Base-by-base conservation (phyloP, 2,329 filamentous ascomycete genomes). In the Fusarium sp. region DNA sequence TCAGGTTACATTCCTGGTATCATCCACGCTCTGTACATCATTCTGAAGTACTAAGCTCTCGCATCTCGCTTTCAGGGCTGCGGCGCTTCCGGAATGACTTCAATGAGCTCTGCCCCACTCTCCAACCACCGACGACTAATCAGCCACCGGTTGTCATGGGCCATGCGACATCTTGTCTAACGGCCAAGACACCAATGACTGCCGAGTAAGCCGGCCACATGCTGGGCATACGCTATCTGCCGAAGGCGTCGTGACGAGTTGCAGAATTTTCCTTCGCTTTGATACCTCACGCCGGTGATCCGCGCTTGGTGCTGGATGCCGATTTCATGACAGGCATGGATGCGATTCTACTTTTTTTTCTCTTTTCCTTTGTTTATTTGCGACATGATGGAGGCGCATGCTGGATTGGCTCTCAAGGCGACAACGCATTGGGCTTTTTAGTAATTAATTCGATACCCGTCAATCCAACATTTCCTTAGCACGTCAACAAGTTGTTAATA, bases 1-100 rank as follows among this genome's bases (percentile, higher is more conserved):
- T 36, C 53, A 85, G 83, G 83, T 78, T 86, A 86, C 79, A 87
- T 95, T 76, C 92, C 91, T 71, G 92, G 94, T 81, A 95, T 97
- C 84, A 93, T 97, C 81, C 94, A 97, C 86, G 94, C 94, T 67
- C 84, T 97, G 85, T 97, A 96, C 87, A 95, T 97, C 78, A 96
- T 97, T 74, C 86, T 96, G 76, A 96, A 95, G 83, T 95, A 94
- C 80, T 97, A 93, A 75, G 65, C 58, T 46, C 54, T 56, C 53
- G 45, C 57, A 60, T 63, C 50, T 63, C 44, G 39, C 58, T 46
- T 45, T 60, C 49, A 54, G 57, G 64, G 60, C 44, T 39, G 57
- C 59, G 53, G 59, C 63, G 55, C 59, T 42, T 57, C 59, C 54
- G 51, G 52, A 48, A 52, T 39, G 28, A 31, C 67, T 50, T 56